Base-by-base conservation (phyloP, 1,284 basidiomycete genomes). In the Tilletia caries region DNA sequence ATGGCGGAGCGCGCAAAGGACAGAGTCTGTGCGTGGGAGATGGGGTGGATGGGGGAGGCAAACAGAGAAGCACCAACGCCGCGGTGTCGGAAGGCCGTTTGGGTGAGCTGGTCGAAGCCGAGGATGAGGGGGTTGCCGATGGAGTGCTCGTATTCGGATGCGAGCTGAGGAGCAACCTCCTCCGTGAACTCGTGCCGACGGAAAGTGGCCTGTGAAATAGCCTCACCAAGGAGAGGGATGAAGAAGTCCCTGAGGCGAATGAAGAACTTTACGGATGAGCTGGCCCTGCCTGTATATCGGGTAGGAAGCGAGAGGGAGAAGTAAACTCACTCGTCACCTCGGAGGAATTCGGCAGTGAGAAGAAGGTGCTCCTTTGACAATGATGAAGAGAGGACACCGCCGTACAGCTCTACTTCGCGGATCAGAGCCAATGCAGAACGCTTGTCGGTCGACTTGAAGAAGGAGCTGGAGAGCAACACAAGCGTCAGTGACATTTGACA, bases 251-350 rank as follows among this genome's bases (percentile, higher is more conserved):
- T 74, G 71, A 20, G 62, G 44, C 25, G 27, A n/a, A 25, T 4
- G 20, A n/a, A 23, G 46, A 50, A 5, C 5, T 50, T 50, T 20
- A 50, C 20, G 25, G 4, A 50, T 6, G 25, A n/a, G 33, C 60
- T 10, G 10, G 54, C 27, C 10, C 54, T 60, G n/a, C 10, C 54
- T 18, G n/a, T 37, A 20, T n/a, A 34, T 64, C 33, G 33, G 3
- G 20, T 15, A 41, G 37, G 0, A 41, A 41, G 37, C 37, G 10
- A 41, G 37, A 41, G 15, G n/a, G n/a, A n/a, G n/a, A n/a, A n/a
- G n/a, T n/a, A 6, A 23, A 91, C 92, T 86, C 85, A 97, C 95
- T 98, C 95, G 84, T 98, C 93, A 67, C 93, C 95, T 73, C 91
- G 89, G 78, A 98, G 86, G 86, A 98, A 98, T 84, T 98, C 94